phyloP scores from a whole-genome alignment of 1,284 basidiomycete species.

The Rhodotorula sp. region DNA sequence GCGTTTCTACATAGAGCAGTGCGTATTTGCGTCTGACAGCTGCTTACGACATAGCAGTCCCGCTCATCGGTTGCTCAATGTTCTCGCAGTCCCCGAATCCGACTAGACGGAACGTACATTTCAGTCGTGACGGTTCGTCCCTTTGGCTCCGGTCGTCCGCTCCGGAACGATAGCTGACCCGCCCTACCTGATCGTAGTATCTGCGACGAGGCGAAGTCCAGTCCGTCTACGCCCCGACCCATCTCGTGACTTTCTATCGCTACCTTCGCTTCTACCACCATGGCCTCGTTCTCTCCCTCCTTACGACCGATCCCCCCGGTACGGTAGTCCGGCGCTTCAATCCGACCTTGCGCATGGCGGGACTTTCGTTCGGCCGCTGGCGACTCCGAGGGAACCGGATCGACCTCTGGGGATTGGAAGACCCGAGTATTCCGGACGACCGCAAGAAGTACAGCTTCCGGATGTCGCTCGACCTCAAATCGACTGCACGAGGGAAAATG shows the following conservation, averaged over 20 bases:
- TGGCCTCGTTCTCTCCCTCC: slow-evolving; percentile 43
- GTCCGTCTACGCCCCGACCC: slow-evolving; percentile 39
- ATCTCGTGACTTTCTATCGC: slow-evolving; percentile 44
- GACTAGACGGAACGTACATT: slow-evolving; percentile 44
- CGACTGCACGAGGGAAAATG: slow-evolving; percentile 41
- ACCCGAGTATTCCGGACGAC: slow-evolving; percentile 30
- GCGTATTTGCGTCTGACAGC: background rate
- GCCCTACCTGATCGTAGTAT: slow-evolving; percentile 12
- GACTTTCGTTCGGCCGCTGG: slow-evolving; percentile 38
- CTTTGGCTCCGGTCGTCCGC: no score
- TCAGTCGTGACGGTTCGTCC: slow-evolving; percentile 37
- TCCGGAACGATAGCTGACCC: background rate
- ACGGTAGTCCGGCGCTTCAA: slow-evolving; percentile 39
- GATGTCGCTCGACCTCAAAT: slow-evolving; percentile 38
- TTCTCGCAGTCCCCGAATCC: slow-evolving; percentile 34
- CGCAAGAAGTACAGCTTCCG: slow-evolving; percentile 42
- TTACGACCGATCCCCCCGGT: slow-evolving; percentile 41
- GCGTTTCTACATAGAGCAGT: slow-evolving; percentile 45
- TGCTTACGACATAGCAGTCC: no score
- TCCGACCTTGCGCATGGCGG: slow-evolving; percentile 33
- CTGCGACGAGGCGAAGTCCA: slow-evolving; percentile 42
- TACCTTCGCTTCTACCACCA: slow-evolving; percentile 39
- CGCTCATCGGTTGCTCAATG: background rate
- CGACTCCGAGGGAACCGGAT: slow-evolving; percentile 28
- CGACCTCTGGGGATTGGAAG: slow-evolving; percentile 41